A percentile compares a stretch with the other conserved stretches of the same genome.
These are phyloP conservation scores for Xylariaceae sp. DNA, from an alignment of 2,329 filamentous ascomycete species.

Conservation along the genomic window DNA sequence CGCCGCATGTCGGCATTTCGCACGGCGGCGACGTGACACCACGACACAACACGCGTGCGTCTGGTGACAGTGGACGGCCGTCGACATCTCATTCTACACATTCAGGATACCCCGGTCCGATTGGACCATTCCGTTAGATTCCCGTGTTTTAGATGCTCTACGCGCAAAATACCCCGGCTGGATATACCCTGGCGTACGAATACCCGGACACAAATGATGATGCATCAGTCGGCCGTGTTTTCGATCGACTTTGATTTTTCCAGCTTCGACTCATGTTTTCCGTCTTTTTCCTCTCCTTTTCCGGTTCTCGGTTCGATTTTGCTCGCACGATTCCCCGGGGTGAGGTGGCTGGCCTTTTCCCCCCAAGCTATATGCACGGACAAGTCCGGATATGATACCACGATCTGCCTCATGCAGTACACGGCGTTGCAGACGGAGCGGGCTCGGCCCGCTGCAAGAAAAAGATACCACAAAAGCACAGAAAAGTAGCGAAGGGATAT, in stretches of 20 bases:
- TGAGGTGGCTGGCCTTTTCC: conserved; percentile 16
- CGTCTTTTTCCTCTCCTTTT: conserved; percentile 12
- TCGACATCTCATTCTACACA: conserved; percentile 90
- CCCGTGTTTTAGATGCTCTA: conserved; percentile 37
- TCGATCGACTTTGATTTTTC: conserved; percentile 17
- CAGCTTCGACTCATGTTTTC: conserved; percentile 15
- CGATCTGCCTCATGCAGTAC: conserved; percentile 21
- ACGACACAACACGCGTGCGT: conserved; percentile 74
- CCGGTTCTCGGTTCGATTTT: conserved; percentile 9
- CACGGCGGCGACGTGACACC: conserved; percentile 76
- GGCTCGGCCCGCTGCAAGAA: conserved; percentile 21
- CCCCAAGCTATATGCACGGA: conserved; percentile 26
- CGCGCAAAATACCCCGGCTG: conserved; percentile 52
- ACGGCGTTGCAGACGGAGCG: conserved; percentile 26
- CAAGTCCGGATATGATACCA: conserved; percentile 28
- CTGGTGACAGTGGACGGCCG: conserved; percentile 84
- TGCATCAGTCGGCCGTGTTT: conserved; percentile 40
- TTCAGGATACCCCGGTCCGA: conserved; percentile 92
- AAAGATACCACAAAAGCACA: conserved; percentile 25
- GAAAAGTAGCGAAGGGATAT: conserved; percentile 18
- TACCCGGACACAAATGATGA: conserved; percentile 37
- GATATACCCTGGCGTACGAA: conserved; percentile 59
- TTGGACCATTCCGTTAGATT: conserved; percentile 84
- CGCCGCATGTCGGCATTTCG: conserved; percentile 44
- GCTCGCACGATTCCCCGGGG: conserved; percentile 14